A percentile compares a stretch with the other conserved stretches of the same genome.
Conservation (phyloP, 139 green algal genomes). For the Chlamydomonas applanata region DNA sequence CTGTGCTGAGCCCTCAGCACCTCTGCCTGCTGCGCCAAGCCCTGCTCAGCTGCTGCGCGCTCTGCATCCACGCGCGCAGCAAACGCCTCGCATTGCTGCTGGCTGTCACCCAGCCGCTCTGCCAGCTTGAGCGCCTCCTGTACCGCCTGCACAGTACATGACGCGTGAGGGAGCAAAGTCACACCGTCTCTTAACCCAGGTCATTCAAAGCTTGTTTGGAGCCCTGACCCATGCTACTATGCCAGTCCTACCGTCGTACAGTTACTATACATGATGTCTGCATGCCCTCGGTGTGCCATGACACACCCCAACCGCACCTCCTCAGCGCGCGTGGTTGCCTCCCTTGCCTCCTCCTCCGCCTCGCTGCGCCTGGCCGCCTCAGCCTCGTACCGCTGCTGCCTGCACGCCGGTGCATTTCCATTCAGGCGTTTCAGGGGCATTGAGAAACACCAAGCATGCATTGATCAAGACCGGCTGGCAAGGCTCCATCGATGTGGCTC, state of each 20-base stretch:
- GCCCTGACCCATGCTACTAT: too few species aligned
- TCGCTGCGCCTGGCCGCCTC: background rate
- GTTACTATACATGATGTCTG: too few species aligned
- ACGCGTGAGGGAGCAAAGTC: too few species aligned
- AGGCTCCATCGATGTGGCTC: too few species aligned
- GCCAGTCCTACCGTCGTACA: too few species aligned
- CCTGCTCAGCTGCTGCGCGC: background rate
- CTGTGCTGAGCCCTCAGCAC: background rate
- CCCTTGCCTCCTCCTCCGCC: background rate
- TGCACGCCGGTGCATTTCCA: background rate
- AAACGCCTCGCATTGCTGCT: background rate
- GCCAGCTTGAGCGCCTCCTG: background rate
- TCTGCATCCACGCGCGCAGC: background rate
- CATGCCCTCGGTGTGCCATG: too few species aligned
- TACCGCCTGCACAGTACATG: background rate
- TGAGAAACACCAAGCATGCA: too few species aligned
- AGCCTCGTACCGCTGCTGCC: slow-evolving; percentile 1
- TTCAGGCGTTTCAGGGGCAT: too few species aligned
- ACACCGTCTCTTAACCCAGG: too few species aligned
- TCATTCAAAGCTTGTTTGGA: too few species aligned
- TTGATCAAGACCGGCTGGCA: too few species aligned
- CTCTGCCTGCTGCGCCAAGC: background rate
- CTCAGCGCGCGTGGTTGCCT: background rate
- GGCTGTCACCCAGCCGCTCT: background rate
- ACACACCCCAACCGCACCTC: background rate